Evolutionary conservation across 192 early-diverging fungal species (phyloP), one percentile per base, ranked within the genome.

Genomic region (Entomortierella chlamydospora): DNA sequence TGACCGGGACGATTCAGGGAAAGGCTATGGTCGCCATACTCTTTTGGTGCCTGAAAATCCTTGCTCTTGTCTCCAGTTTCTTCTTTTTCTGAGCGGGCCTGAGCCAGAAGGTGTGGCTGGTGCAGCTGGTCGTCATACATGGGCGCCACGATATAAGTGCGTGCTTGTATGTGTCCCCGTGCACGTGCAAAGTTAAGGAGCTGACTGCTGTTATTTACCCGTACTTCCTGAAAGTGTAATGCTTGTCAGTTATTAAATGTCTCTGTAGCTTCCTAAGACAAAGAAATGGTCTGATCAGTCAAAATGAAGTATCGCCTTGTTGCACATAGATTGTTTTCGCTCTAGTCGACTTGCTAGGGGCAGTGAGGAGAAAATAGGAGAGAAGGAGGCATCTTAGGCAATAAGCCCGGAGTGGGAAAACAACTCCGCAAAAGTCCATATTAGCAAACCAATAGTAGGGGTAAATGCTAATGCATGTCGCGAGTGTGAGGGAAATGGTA

Each of bases 41-140:
- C 60, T 15, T n/a, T 4, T 31, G 26, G 60, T 61, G 13, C 45
- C 43, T 61, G 60, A 50, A 28, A 31, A 13, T 31, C 45, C 42
- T 26, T 50, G 2, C 43, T 47, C 60, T 17, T 59, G 57, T 61
- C 60, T 47, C 11, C 28, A 61, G 18, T n/a, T 28, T 61, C 26
- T 43, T 49, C 60, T 18, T 28, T 20, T n/a, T n/a, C n/a, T 20
- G 45, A 49, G 60, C 13, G 43, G 22, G 45, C 20, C 28, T n/a
- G 60, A 50, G 45, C 2, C 45, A 12, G 45, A 47, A 11, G 45
- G 15, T 20, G 45, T 11, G 4, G 15, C 45, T 20, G 20, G 4
- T 47, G 45, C 20, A n/a, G n/a, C n/a, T n/a, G n/a, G n/a, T 47
- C 45, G 20, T 47, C 12, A 20, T n/a, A n/a, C n/a, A 47, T 47